Percentiles rank a stretch among this genome's conserved stretches.
These are phyloP conservation scores for Cyclotella cryptica DNA, from an alignment of 108 stramenopile species.

Conservation along the genomic window DNA sequence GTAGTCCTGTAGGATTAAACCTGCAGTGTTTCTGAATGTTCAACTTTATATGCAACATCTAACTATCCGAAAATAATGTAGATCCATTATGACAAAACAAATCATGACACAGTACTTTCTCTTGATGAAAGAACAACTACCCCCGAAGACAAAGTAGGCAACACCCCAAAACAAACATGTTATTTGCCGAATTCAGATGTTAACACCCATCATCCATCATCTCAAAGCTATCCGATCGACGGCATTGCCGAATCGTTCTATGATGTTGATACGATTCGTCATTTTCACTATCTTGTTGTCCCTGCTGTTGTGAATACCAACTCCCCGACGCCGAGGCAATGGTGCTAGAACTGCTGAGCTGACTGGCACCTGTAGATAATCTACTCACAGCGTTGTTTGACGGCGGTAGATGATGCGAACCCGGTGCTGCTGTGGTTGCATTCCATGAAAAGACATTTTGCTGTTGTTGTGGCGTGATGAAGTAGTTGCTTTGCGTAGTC, in stretches of 20 bases:
- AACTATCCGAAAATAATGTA: too few relatives aligned
- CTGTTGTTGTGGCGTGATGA: not conserved
- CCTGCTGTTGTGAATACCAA: too few relatives aligned
- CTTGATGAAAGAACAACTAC: too few relatives aligned
- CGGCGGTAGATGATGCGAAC: not conserved
- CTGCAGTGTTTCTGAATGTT: too few relatives aligned
- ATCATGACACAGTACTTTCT: too few relatives aligned
- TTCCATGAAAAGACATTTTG: not conserved
- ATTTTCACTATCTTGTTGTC: not conserved
- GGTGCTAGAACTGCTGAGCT: not conserved
- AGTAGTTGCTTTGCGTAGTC: not conserved
- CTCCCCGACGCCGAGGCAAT: not conserved
- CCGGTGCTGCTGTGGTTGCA: not conserved
- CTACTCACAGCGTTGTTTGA: not conserved
- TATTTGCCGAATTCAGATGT: not conserved
- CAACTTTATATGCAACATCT: too few relatives aligned
- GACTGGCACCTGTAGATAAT: not conserved
- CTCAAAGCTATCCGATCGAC: constrained; percentile 44
- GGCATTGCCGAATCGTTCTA: constrained; percentile 41
- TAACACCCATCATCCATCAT: constrained; percentile 44
- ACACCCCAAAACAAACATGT: not conserved
- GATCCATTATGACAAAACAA: too few relatives aligned
- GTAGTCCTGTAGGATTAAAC: too few relatives aligned
- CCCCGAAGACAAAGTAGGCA: not conserved
- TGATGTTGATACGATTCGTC: constrained; percentile 38